These are phyloP conservation scores for Boletus mariae DNA, from an alignment of 1,284 basidiomycete species.

Conservation along the genomic window DNA sequence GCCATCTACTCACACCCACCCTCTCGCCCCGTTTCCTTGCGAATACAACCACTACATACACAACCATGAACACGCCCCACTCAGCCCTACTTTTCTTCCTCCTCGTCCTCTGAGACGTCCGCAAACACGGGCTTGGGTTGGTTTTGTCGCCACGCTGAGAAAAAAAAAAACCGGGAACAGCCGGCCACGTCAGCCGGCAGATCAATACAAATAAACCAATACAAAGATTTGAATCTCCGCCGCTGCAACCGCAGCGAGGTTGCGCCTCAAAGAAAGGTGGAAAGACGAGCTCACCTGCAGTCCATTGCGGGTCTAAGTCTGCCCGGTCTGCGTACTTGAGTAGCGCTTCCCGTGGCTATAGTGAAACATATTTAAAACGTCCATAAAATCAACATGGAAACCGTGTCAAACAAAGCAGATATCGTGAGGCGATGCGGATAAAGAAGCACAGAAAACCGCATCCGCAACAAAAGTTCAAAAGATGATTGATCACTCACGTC, in stretches of 20 bases:
- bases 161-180: conserved; percentile 46
- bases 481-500: conserved; percentile 67
- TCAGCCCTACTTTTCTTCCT: conserved; percentile 53
- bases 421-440: conserved; percentile 9
- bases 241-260: conserved; percentile 36
- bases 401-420: conserved; percentile 17
- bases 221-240: conserved; percentile 37
- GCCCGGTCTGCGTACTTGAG: conserved; percentile 86
- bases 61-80: conserved; percentile 28
- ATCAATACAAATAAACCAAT: conserved; percentile 46
- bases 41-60: conserved; percentile 13
- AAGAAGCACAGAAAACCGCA: conserved; percentile 11
- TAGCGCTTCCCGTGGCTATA: conserved; percentile 90
- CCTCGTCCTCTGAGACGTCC: conserved; percentile 45
- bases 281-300: conserved; percentile 56
- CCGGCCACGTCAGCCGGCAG: conserved; percentile 60
- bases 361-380: conserved; percentile 18
- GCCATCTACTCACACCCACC: conserved; percentile 42
- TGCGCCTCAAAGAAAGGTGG: conserved; percentile 9
- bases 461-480: background rate
- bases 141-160: conserved; percentile 75
- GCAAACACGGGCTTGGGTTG: conserved; percentile 80
- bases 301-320: conserved; percentile 78
- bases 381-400: conserved; percentile 23
- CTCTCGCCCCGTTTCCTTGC: conserved; percentile 12